Evolutionary conservation across 1,139 yeast species (phyloP), one percentile per base, ranked within the genome.

Genomic region (Eremothecium sinecaudum): DNA sequence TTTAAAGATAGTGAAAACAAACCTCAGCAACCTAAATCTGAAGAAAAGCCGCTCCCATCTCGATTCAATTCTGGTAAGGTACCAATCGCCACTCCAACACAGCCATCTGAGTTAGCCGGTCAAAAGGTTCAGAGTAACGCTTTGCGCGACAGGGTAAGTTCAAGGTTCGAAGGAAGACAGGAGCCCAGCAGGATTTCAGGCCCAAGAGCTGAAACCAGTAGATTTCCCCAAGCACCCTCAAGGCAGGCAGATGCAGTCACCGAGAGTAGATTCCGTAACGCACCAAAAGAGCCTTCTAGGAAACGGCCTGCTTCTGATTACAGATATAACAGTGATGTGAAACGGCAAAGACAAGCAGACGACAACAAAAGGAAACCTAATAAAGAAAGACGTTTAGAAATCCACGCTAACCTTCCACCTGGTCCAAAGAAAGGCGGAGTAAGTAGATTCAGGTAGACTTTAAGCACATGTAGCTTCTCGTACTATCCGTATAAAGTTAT

Each of bases 261-360:
- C 13, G 35, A 32, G 13, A 26, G 33, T n/a, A 18, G 35, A 27
- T 26, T 25, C 17, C 30, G 34, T 8, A 14, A 17, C 4, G 11
- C 10, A 9, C 14, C 32, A 12, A 29, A 21, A 18, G 32, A 29
- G 9, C 6, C 20, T 5, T 29, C 29, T 12, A 11, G 24, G 5
- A 34, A 34, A 26, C 27, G 37, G 15, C 24, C 32, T 22, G 18
- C 31, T 6, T 10, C 11, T 10, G 30, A 27, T 18, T 27, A 27
- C 21, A 16, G 30, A 11, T 27, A 27, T 14, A 21, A 21, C 12
- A 21, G 19, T 17, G 30, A 27, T 14, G 17, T 12, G 5, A 27
- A 27, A 7, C 30, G 30, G 11, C 21, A n/a, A 21, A n/a, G 30
- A 4, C 19, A 27, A n/a, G 30, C 14, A 27, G 30, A 27, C 10